Evolutionary conservation across 768 basidiomycete genomes (phyloP).

Genomic region (Amyloporia xantha): DNA sequence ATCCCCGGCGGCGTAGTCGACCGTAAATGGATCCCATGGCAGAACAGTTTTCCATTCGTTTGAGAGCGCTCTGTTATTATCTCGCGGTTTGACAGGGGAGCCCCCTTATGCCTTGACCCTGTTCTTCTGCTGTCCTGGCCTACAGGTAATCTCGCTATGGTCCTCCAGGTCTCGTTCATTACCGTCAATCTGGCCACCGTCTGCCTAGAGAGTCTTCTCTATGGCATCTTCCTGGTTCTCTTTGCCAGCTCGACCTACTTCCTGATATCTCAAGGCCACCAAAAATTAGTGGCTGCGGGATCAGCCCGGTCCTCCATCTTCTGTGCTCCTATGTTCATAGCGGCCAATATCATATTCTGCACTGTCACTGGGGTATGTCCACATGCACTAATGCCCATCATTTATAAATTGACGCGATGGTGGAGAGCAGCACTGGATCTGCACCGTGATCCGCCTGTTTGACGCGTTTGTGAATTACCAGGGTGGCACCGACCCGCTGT

Average conservation of each 20-base stretch:
- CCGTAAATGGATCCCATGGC: too few relatives aligned
- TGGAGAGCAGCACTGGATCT: neutral
- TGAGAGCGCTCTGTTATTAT: too few relatives aligned
- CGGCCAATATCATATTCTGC: neutral
- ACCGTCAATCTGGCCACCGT: slow-evolving; percentile 3
- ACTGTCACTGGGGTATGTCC: slow-evolving; percentile 2
- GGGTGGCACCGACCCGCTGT: neutral
- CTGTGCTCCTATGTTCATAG: slow-evolving; percentile 2
- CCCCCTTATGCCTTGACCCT: neutral
- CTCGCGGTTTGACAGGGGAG: neutral
- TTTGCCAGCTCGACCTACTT: neutral
- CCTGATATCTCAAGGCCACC: neutral
- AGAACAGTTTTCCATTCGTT: neutral
- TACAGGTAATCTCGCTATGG: neutral
- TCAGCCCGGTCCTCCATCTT: neutral
- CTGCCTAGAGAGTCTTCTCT: slow-evolving; percentile 5
- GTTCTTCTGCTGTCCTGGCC: neutral
- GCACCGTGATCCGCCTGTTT: neutral
- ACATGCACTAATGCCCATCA: neutral
- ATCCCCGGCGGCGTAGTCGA: too few relatives aligned
- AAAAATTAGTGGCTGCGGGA: neutral
- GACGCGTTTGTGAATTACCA: slow-evolving; percentile 1
- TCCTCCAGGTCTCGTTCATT: neutral
- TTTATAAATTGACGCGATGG: neutral
- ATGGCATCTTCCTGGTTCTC: slow-evolving; percentile 6